Evolutionary conservation across 495 filamentous ascomycete genomes (phyloP).

Genomic region (Aspergillus homomorphus): DNA sequence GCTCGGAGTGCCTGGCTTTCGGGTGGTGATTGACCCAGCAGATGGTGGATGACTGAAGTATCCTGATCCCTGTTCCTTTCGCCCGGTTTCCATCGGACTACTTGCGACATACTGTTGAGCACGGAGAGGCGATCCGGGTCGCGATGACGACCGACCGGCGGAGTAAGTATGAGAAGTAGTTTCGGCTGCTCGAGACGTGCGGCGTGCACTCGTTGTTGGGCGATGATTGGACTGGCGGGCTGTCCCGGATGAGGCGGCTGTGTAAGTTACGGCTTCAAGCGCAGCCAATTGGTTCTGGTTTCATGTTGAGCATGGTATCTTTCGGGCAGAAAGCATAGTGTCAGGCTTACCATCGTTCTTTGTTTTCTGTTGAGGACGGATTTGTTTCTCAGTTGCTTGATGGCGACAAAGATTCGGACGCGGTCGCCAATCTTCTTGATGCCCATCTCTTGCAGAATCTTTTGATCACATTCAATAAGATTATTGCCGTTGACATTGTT

Average conservation of each 20-base stretch:
- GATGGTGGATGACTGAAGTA: slow-evolving; percentile 55
- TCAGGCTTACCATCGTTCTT: slow-evolving; percentile 71
- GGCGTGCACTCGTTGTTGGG: slow-evolving; percentile 60
- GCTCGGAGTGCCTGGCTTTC: slow-evolving; percentile 45
- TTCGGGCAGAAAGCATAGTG: not conserved
- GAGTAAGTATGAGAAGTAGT: slow-evolving; percentile 28
- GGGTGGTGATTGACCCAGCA: slow-evolving; percentile 43
- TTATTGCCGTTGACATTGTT: slow-evolving; percentile 98
- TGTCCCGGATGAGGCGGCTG: slow-evolving; percentile 61
- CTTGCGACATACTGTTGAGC: slow-evolving; percentile 47
- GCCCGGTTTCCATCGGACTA: slow-evolving; percentile 46
- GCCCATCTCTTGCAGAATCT: slow-evolving; percentile 94
- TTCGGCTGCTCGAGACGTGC: slow-evolving; percentile 69
- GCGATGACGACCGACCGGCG: slow-evolving; percentile 54
- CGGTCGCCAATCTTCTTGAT: slow-evolving; percentile 97
- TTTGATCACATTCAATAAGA: slow-evolving; percentile 93
- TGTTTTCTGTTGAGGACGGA: slow-evolving; percentile 80
- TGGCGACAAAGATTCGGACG: slow-evolving; percentile 87
- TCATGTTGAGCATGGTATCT: slow-evolving; percentile 16
- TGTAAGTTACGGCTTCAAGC: slow-evolving; percentile 49
- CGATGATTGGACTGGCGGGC: slow-evolving; percentile 57
- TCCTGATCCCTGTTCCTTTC: slow-evolving; percentile 48
- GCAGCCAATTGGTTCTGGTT: slow-evolving; percentile 45
- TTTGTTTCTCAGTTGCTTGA: slow-evolving; percentile 86
- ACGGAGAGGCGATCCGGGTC: slow-evolving; percentile 68